These are phyloP conservation scores for Austroboletus novae-zelandiae DNA, from an alignment of 1,284 basidiomycete species.

Conservation along the genomic window DNA sequence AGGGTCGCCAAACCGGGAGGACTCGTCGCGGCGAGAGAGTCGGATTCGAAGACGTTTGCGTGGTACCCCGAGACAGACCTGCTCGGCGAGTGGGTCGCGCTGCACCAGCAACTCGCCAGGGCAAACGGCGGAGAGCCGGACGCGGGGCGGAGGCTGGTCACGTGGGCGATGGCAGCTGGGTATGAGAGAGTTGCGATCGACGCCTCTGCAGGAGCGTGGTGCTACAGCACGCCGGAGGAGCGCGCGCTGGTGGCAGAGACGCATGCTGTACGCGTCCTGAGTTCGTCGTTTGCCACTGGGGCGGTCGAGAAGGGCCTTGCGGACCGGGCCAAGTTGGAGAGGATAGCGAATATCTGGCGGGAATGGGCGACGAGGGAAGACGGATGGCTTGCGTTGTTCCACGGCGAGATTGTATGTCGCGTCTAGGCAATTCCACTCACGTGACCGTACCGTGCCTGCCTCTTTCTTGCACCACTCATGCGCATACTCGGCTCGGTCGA, in stretches of 20 bases:
- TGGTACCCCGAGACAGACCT: slow-evolving; percentile 30
- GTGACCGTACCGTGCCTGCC: slow-evolving; percentile 7
- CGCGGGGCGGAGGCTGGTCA: slow-evolving; percentile 24
- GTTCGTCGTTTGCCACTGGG: slow-evolving; percentile 29
- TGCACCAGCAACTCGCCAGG: slow-evolving; percentile 20
- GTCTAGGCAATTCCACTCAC: slow-evolving; percentile 9
- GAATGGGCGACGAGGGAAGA: slow-evolving; percentile 34
- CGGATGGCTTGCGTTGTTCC: slow-evolving; percentile 34
- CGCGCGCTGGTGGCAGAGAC: slow-evolving; percentile 34
- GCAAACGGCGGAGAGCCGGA: slow-evolving; percentile 25
- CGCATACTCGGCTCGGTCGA: slow-evolving; percentile 16
- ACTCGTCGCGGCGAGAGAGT: slow-evolving; percentile 37
- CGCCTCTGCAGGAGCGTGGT: slow-evolving; percentile 33
- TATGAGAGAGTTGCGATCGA: slow-evolving; percentile 27
- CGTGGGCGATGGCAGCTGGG: slow-evolving; percentile 27
- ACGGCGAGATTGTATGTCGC: slow-evolving; percentile 35
- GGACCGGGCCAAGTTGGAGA: slow-evolving; percentile 26
- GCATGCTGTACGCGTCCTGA: slow-evolving; percentile 35
- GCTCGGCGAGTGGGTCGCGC: slow-evolving; percentile 7
- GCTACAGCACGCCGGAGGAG: slow-evolving; percentile 35
- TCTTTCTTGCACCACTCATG: slow-evolving; percentile 9
- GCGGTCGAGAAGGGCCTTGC: slow-evolving; percentile 31
- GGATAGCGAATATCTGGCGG: slow-evolving; percentile 27
- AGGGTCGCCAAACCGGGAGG: slow-evolving; percentile 41
- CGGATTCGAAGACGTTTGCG: slow-evolving; percentile 28